These are phyloP conservation scores for Geranomyces variabilis DNA, from an alignment of 192 early-diverging fungal genomes.

Conservation along the genomic window DNA sequence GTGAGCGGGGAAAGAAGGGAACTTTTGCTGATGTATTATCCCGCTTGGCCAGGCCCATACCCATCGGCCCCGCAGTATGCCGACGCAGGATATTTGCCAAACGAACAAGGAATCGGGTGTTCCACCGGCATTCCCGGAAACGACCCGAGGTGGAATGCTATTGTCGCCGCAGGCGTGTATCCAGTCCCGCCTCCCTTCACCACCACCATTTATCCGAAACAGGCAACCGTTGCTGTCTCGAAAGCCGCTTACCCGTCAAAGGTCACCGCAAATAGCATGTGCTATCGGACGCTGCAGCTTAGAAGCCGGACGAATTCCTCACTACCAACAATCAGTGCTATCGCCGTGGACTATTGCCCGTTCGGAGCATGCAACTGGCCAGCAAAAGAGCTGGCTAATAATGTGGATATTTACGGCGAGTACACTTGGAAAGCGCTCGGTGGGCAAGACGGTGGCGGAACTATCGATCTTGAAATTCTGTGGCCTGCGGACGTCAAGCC, in stretches of 20 bases:
- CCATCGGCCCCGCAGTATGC: slow-evolving; percentile 24
- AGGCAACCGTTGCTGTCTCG: slow-evolving; percentile 43
- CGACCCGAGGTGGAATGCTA: slow-evolving; percentile 45
- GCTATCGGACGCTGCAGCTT: slow-evolving; percentile 36
- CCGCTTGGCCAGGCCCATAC: slow-evolving; percentile 29
- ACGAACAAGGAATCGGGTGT: slow-evolving; percentile 43
- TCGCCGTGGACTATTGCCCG: slow-evolving; percentile 48
- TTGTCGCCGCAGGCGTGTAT: slow-evolving; percentile 28
- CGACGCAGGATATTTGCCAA: slow-evolving; percentile 38
- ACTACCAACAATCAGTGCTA: slow-evolving; percentile 22
- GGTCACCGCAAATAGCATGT: slow-evolving; percentile 7
- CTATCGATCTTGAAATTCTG: slow-evolving; percentile 29
- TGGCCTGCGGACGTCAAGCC: slow-evolving; percentile 34
- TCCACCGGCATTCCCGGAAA: slow-evolving; percentile 31
- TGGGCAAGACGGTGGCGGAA: slow-evolving; percentile 27
- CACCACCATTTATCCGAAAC: slow-evolving; percentile 37
- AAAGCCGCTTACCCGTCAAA: slow-evolving; percentile 27
- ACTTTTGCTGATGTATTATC: neutral
- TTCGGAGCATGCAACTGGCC: slow-evolving; percentile 36
- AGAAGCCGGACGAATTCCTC: slow-evolving; percentile 16
- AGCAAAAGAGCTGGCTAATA: slow-evolving; percentile 22
- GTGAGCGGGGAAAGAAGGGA: too few relatives aligned
- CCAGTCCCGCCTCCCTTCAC: slow-evolving; percentile 20
- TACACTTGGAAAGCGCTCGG: slow-evolving; percentile 37
- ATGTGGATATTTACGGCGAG: slow-evolving; percentile 49